A percentile compares a stretch with the other conserved stretches of the same genome.
phyloP scores from a whole-genome alignment of 768 basidiomycete genomes.

The Calocybe gangraenosa region DNA sequence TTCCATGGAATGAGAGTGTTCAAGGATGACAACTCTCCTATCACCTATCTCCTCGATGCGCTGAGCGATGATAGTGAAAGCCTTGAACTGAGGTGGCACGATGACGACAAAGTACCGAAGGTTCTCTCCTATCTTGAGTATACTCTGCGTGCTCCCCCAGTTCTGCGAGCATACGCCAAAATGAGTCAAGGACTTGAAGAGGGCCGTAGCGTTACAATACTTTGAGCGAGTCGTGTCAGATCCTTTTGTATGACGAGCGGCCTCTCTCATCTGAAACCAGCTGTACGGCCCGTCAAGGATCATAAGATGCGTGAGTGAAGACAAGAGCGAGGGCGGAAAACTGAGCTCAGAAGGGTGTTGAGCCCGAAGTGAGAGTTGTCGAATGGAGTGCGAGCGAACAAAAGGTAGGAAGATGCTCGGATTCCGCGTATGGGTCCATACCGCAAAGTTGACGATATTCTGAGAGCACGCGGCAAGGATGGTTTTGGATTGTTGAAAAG shows the following conservation, averaged over 20 bases:
- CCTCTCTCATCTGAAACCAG: slow-evolving; percentile 20
- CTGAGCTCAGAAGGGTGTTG: slow-evolving; percentile 16
- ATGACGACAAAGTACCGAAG: slow-evolving; percentile 19
- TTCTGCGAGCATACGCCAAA: slow-evolving; percentile 19
- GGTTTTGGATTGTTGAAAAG: slow-evolving; percentile 16
- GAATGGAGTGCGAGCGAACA: slow-evolving; percentile 13
- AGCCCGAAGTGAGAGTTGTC: slow-evolving; percentile 11
- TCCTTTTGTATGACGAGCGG: slow-evolving; percentile 9
- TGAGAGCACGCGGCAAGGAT: slow-evolving; percentile 16
- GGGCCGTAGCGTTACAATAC: slow-evolving; percentile 2
- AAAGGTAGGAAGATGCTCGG: slow-evolving; percentile 18
- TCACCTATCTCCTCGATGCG: slow-evolving; percentile 18
- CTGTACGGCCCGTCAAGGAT: slow-evolving; percentile 19
- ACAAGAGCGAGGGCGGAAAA: slow-evolving; percentile 18
- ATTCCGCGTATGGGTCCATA: slow-evolving; percentile 15
- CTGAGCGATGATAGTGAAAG: slow-evolving; percentile 12
- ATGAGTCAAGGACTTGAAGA: slow-evolving; percentile 18
- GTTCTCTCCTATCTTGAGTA: slow-evolving; percentile 16
- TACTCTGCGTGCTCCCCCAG: slow-evolving; percentile 18
- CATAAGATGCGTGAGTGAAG: slow-evolving; percentile 22
- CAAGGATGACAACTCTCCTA: slow-evolving; percentile 17
- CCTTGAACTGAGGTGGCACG: slow-evolving; percentile 13
- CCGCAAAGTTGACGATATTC: slow-evolving; percentile 13
- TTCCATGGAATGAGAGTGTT: slow-evolving; percentile 13
- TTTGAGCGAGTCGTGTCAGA: neutral